Conservation (phyloP, 2,329 filamentous ascomycete species). For the Stagonosporopsis cucurbitacearum region DNA sequence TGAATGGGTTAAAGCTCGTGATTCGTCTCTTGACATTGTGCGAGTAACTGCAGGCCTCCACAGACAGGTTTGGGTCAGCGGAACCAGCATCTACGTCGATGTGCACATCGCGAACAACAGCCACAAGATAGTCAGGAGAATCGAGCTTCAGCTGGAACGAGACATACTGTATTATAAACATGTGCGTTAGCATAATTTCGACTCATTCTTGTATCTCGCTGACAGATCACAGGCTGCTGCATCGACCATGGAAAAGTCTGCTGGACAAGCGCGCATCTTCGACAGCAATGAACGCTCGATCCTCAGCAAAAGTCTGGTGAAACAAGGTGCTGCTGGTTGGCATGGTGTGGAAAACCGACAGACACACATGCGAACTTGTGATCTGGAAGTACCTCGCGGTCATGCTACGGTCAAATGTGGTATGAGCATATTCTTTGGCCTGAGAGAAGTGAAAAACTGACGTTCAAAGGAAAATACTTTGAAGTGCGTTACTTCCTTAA, state of each 20-base stretch:
- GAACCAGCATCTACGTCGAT: constrained; percentile 62
- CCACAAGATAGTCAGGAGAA: constrained; percentile 56
- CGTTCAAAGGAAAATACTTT: constrained; percentile 58
- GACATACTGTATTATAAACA: constrained; percentile 60
- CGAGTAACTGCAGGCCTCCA: constrained; percentile 61
- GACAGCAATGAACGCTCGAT: constrained; percentile 59
- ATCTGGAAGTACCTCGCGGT: constrained; percentile 58
- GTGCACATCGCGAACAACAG: constrained; percentile 60
- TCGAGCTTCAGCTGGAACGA: constrained; percentile 61
- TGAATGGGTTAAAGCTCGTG: constrained; percentile 52
- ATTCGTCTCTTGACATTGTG: constrained; percentile 52
- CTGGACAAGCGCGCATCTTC: constrained; percentile 59
- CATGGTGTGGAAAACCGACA: constrained; percentile 55
- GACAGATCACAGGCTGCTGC: constrained; percentile 52
- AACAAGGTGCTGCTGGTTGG: constrained; percentile 55
- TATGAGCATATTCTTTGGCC: constrained; percentile 24
- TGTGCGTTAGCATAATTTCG: constrained; percentile 34
- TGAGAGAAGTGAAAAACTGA: constrained; percentile 14
- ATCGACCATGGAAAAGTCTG: constrained; percentile 57
- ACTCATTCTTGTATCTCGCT: constrained; percentile 15
- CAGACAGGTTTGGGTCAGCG: constrained; percentile 65
- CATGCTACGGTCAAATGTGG: constrained; percentile 60
- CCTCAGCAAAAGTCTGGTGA: constrained; percentile 53
- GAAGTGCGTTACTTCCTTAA: constrained; percentile 64
- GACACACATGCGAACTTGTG: constrained; percentile 57